Percentiles rank a stretch among this genome's conserved stretches.
phyloP scores from a whole-genome alignment of 2,329 filamentous ascomycete species.

The Myriosclerotinia scirpicola region DNA sequence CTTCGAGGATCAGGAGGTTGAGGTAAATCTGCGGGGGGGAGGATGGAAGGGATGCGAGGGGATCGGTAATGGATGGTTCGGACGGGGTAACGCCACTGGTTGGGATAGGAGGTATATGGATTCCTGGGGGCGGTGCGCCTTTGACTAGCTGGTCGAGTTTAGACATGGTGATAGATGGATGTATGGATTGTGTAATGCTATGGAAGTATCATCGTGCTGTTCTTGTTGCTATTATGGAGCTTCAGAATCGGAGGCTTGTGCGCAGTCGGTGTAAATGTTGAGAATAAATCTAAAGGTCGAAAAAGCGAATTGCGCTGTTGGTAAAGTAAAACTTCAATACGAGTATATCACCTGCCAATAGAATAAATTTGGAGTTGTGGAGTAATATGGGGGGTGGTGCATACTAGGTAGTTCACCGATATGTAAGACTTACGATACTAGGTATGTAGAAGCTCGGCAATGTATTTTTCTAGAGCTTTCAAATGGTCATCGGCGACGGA shows the following conservation, averaged over 20 bases:
- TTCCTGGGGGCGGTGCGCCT: slow-evolving; percentile 70
- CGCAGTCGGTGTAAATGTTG: slow-evolving; percentile 2
- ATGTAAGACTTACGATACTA: background rate
- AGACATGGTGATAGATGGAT: slow-evolving; percentile 34
- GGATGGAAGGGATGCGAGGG: slow-evolving; percentile 41
- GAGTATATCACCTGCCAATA: slow-evolving; percentile 14
- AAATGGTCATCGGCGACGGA: slow-evolving; percentile 4
- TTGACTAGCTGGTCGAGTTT: slow-evolving; percentile 81
- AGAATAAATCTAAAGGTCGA: background rate
- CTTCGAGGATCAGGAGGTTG: slow-evolving; percentile 95
- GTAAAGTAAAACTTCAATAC: background rate
- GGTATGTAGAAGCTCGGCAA: slow-evolving; percentile 16
- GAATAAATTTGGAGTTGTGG: slow-evolving; percentile 16
- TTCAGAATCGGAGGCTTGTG: background rate
- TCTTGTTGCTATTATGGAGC: slow-evolving; percentile 13
- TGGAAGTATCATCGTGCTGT: slow-evolving; percentile 28
- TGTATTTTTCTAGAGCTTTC: background rate
- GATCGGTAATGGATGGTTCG: slow-evolving; percentile 39
- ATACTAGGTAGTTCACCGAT: slow-evolving; percentile 18
- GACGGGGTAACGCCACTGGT: slow-evolving; percentile 45
- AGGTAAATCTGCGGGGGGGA: slow-evolving; percentile 71
- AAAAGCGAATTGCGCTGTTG: slow-evolving; percentile 3
- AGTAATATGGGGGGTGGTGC: slow-evolving; percentile 12
- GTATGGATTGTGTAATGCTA: slow-evolving; percentile 23
- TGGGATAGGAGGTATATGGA: slow-evolving; percentile 35